phyloP scores from a whole-genome alignment of 2,329 filamentous ascomycete species.

The Ophiocordyceps camponoti-rufipedis region DNA sequence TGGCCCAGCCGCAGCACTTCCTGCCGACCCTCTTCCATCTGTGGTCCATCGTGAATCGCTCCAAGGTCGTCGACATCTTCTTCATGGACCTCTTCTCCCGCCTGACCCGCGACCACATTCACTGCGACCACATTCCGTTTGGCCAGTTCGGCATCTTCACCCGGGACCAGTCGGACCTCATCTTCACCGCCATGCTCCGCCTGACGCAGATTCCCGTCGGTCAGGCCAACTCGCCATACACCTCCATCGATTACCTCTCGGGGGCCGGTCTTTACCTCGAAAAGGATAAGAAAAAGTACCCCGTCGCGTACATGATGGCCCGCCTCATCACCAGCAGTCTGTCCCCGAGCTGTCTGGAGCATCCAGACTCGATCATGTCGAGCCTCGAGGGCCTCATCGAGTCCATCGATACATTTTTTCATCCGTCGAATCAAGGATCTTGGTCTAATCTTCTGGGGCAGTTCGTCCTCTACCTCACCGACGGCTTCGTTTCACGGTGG shows the following conservation, averaged over 20 bases:
- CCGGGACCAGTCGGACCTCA: conserved; percentile 72
- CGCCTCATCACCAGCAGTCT: conserved; percentile 86
- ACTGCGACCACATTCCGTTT: conserved; percentile 59
- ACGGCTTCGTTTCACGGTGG: conserved; percentile 96
- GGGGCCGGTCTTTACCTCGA: conserved; percentile 77
- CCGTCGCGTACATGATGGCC: conserved; percentile 78
- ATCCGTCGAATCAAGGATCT: conserved; percentile 82
- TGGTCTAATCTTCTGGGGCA: conserved; percentile 89
- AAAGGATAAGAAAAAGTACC: conserved; percentile 85
- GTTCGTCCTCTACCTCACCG: conserved; percentile 77
- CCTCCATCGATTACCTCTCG: conserved; percentile 62
- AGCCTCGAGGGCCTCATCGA: conserved; percentile 84
- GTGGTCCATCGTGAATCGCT: conserved; percentile 85
- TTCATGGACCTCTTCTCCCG: conserved; percentile 84
- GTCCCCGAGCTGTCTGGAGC: conserved; percentile 63
- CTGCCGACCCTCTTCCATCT: conserved; percentile 90
- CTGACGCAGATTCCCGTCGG: conserved; percentile 92
- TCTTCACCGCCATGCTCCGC: conserved; percentile 81
- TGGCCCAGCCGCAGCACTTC: conserved; percentile 76
- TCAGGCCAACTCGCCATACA: conserved; percentile 86
- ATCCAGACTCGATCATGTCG: conserved; percentile 62
- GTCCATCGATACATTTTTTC: conserved; percentile 95
- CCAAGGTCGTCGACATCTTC: conserved; percentile 68
- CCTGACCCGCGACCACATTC: conserved; percentile 66
- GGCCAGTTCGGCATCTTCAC: conserved; percentile 82